Evolutionary conservation across 345 rosid genomes (phyloP), one percentile per base, ranked within the genome.

Genomic region (Pseudoturritis turrita): DNA sequence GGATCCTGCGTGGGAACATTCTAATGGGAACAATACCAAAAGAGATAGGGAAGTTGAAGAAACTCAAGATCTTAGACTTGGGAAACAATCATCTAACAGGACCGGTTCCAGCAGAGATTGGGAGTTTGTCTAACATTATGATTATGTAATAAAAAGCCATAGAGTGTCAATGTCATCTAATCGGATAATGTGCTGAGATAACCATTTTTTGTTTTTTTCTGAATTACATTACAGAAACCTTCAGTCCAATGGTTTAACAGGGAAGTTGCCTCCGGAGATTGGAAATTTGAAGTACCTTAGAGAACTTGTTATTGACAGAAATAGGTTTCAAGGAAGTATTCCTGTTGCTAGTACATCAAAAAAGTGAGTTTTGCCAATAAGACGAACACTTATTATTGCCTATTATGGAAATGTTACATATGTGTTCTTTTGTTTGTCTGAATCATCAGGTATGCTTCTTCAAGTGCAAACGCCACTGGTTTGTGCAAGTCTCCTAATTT

Each of bases 181-280:
- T 73, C 44, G 0, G 2, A 23, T 43, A 21, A 40, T 61, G 45
- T 40, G 14, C 62, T 57, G 14, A 67, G 15, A 35, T 55, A 22
- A 45, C 21, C 5, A 12, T 17, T 59, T 7, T 10, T 31, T 15
- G 4, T 39, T 28, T 4, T n/a, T 5, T 65, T 45, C 66, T 79
- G n/a, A 65, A 52, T 14, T 4, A 28, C 17, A 49, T 12, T 10
- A 51, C 86, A 96, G 99, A 85, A 87, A 92, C 81, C 95, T 96
- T 66, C 89, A 90, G 83, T 87, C 89, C 64, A 96, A 96, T 81
- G 95, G 97, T 47, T 87, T 96, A 70, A 87, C 84, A 2, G 99
- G 99, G 28, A 79, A 53, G 55, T 41, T 92, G 60, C 99, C 98
- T 59, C 61, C 82, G 40, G 97, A 86, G 80, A 79, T 96, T 51